Base-by-base conservation (phyloP, 192 early-diverging fungal genomes). In the Helicostylum pulchrum region DNA sequence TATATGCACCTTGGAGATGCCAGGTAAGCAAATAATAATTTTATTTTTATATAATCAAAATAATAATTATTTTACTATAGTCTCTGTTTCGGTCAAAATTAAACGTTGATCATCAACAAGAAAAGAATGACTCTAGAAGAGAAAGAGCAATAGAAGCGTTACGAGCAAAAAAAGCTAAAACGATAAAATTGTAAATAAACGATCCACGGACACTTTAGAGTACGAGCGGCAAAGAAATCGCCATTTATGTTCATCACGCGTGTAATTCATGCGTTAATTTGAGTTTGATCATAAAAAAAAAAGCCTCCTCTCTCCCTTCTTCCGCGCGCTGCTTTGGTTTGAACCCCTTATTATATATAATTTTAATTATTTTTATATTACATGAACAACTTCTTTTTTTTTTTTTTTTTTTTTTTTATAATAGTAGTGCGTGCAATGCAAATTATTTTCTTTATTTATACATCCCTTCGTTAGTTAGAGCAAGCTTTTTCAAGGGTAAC, bases 1-100 rank as follows among this genome's bases (percentile, higher is more conserved):
- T 73, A 68, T 86, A 86, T 56, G 77, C 79, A 21, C 75, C 78
- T 43, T 85, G 80, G 83, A 78, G 83, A 36, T 85, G 85, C 47
- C 83, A 85, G 68, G 1, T 81, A 91, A 54, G 12, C 6, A 48
- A 9, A 6, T 17, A 15, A 19, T 17, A 12, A 47, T 15, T n/a
- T 15, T 19, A 6, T 7, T 12, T 17, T 48, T 17, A 48, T 48
- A 15, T 48, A 19, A 15, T 17, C 12, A 48, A 6, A 6, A 12
- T 1, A 48, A 17, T 15, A 4, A 48, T 12, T 14, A 5, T 48
- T 17, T 48, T 17, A 11, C 2, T 3, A 7, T 47, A 48, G 46
- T 12, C 46, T 48, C 12, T 12, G 1, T 48, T 48, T 19, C 46
- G 46, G 12, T 19, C 12, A 14, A 48, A 48, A 19, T 48, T 48